Base-by-base conservation (phyloP, 2,329 filamentous ascomycete species). In the Piedraia hortae region DNA sequence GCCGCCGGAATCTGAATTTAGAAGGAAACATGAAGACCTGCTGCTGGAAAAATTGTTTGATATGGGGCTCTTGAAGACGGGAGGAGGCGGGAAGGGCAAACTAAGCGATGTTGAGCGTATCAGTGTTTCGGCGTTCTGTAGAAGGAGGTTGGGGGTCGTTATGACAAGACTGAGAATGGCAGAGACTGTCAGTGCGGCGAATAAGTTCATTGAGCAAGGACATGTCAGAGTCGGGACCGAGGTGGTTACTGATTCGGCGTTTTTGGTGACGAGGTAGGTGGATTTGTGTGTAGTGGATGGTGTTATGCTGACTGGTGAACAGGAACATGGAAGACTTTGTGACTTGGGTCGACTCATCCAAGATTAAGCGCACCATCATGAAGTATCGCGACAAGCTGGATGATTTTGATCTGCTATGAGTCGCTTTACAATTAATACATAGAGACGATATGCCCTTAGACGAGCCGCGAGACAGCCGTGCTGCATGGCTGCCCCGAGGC, bases 361-460 rank as follows among this genome's bases (percentile, higher is more conserved):
- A 91, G 71, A 80, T 93, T 45, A 90, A 89, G 69, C 62, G 72
- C 42, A 85, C 78, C 42, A 89, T 91, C 31, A 68, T 90, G 62
- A 75, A 74, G 48, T 93, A 91, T 44, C 65, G 77, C 36, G 78
- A 91, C 47, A 75, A 89, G 54, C 48, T 91, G 48, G 82, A 93
- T 48, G 82, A 93, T 48, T 93, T 89, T 41, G 82, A 93, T 51
- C 51, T 91, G 41, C 51, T 89, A 37, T 85, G 46, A 62, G 17
- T 14, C 18, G 8, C n/a, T 8, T 5, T n/a, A n/a, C n/a, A n/a
- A n/a, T n/a, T n/a, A n/a, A n/a, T n/a, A n/a, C n/a, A n/a, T n/a
- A n/a, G n/a, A n/a, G n/a, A n/a, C n/a, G n/a, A n/a, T n/a, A n/a
- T n/a, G n/a, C n/a, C n/a, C n/a, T n/a, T n/a, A n/a, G n/a, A n/a